phyloP scores from a whole-genome alignment of 129 eudicot species.

The Logfia minima region DNA sequence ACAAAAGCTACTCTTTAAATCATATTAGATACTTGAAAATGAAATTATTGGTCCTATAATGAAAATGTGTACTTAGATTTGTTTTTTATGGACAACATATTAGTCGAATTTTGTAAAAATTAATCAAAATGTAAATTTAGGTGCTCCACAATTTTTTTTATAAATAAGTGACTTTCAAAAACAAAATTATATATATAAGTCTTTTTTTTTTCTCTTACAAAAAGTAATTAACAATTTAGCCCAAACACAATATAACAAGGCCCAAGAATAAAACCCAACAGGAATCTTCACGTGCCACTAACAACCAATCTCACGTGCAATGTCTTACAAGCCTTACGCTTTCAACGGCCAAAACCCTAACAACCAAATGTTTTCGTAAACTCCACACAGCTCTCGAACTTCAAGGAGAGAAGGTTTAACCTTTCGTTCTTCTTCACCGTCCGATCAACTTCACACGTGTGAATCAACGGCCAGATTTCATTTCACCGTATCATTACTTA shows the following conservation, averaged over 20 bases:
- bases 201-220: too few species aligned
- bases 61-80: too few species aligned
- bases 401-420: conserved; percentile 21
- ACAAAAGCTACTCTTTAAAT: too few species aligned
- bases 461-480: conserved; percentile 10
- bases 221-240: neutral
- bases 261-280: conserved; percentile 13
- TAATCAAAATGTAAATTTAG: too few species aligned
- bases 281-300: conserved; percentile 23
- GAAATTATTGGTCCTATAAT: too few species aligned
- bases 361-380: conserved; percentile 20
- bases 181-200: too few species aligned
- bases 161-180: too few species aligned
- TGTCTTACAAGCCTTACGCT: conserved; percentile 8
- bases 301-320: conserved; percentile 25
- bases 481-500: neutral
- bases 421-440: conserved; percentile 29
- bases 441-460: conserved; percentile 32
- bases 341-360: conserved; percentile 36
- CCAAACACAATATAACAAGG: neutral
- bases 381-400: conserved; percentile 18
- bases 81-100: too few species aligned
- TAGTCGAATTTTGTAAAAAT: too few species aligned
- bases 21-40: too few species aligned
- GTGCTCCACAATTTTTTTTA: too few species aligned